Percentiles rank a stretch among this genome's conserved stretches.
Evolutionary conservation across 2,329 filamentous ascomycete species (phyloP).

Genomic region (Incumbomyces lentus): DNA sequence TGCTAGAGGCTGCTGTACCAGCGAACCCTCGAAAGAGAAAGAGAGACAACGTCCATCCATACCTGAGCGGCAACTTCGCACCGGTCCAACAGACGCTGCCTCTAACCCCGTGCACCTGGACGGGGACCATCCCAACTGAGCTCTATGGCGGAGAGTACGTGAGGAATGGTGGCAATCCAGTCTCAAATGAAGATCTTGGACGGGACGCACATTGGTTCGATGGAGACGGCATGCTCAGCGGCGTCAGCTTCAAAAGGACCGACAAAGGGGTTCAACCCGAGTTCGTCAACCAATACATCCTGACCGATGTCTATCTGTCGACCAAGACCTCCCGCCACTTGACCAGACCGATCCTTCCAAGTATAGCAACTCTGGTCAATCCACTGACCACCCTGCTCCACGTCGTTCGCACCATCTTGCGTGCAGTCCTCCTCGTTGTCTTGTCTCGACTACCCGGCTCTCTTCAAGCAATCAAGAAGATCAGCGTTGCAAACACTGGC

Average conservation of each 20-base stretch:
- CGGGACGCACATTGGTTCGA: constrained; percentile 65
- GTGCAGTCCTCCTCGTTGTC: constrained; percentile 48
- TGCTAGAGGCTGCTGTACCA: constrained; percentile 1
- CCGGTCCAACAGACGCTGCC: constrained; percentile 48
- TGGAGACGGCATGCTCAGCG: constrained; percentile 63
- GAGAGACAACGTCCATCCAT: constrained; percentile 25
- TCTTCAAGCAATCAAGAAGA: constrained; percentile 49
- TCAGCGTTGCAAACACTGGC: constrained; percentile 60
- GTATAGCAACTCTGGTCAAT: constrained; percentile 56
- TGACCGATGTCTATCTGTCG: constrained; percentile 56
- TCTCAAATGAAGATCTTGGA: constrained; percentile 49
- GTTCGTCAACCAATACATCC: constrained; percentile 59
- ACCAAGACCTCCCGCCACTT: constrained; percentile 39
- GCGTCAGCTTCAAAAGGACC: constrained; percentile 48
- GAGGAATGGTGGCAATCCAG: constrained; percentile 60
- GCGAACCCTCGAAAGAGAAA: constrained; percentile 9
- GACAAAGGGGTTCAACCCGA: constrained; percentile 43
- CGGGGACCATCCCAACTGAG: constrained; percentile 52
- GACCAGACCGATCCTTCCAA: constrained; percentile 51
- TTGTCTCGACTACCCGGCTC: constrained; percentile 49
- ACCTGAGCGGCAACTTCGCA: constrained; percentile 60
- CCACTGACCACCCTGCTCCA: constrained; percentile 44
- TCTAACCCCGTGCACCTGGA: constrained; percentile 47
- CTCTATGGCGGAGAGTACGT: constrained; percentile 61
- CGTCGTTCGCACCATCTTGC: constrained; percentile 43